Evolutionary conservation across 176 grass and related monocot genomes (phyloP), one percentile per base, ranked within the genome.

Genomic region (Miscanthus lutarioriparius): DNA sequence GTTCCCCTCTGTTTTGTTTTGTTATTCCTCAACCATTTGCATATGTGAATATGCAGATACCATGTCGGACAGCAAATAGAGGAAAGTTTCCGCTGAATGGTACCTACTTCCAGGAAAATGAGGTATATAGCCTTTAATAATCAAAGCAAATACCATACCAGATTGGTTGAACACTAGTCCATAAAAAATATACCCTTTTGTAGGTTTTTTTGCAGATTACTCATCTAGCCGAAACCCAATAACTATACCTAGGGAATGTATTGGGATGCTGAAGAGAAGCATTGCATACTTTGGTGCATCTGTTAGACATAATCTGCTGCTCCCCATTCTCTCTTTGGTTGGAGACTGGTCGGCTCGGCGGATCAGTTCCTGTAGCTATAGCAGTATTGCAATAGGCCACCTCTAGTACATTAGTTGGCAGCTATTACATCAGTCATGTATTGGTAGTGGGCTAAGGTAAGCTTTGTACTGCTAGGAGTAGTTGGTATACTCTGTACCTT

Each of bases 81-180:
- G 95, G 95, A 82, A 95, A 92, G 17, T 98, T 98, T 89, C 95
- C 95, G 37, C 86, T 98, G 78, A 92, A 98, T 78, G 96, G 96
- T 76, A 98, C 96, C 44, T 98, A 98, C 65, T 98, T 98, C 74
- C 96, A 98, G 83, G 72, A 90, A 40, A 85, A 98, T 78, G 95
- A 95, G 91, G 95, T 98, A 86, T 44, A 16, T 66, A 71, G 10
- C 32, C 39, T 76, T 78, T 81, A 3, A 22, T 10, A 23, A 62
- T 82, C 20, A 20, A 74, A 51, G 27, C 15, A 48, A 74, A 44
- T 66, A 59, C 23, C 68, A 38, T 76, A 80, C 36, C 66, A 69
- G 44, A 23, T 58, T 86, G 26, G 56, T 43, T 71, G 65, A 64
- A 72, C 44, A 58, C 53, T 86, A 51, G 77, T 77, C 30, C 10